Evolutionary conservation across 2,329 filamentous ascomycete species (phyloP), one percentile per base, ranked within the genome.

Genomic region (Fusarium sp.): DNA sequence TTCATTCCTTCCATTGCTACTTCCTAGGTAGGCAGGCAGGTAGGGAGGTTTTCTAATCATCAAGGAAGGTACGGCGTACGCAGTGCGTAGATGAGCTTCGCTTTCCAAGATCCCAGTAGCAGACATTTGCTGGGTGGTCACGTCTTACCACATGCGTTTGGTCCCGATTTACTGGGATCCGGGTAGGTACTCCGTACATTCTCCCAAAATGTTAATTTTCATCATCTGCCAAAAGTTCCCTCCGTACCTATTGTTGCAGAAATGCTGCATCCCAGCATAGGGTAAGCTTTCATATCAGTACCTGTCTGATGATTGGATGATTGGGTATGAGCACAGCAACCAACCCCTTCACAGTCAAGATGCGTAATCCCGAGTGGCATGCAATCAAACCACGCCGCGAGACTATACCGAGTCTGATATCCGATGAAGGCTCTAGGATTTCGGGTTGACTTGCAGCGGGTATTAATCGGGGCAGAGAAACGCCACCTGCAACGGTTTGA

Each of bases 401-500:
- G n/a, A 22, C n/a, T 35, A 55, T 51, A 45, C 52, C 35, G n/a
- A 17, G 35, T n/a, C 35, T 37, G 17, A 37, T 37, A n/a, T 55
- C 50, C 23, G 32, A 32, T 32, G 19, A 40, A 51, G 23, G 17
- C 9, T n/a, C 35, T 35, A 25, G 46, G 56, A 61, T 40, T 40
- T 40, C 33, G 45, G 53, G 6, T 40, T 46, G 56, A 54, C 45
- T 37, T 45, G 46, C 56, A 55, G 43, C 45, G 45, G 57, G 17
- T 37, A 10, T 23, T 56, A 41, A 62, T 56, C 35, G 40, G 41
- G 40, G 41, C 20, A 39, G 23, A 39, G 30, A 35, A 54, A 47
- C 60, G 40, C 59, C 65, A 62, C 62, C 17, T 10, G n/a, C 35
- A 37, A 37, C 35, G 35, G 35, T 37, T 17, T 56, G 33, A 57